These are phyloP conservation scores for Xylariaceae sp. DNA, from an alignment of 2,329 filamentous ascomycete species.

Conservation along the genomic window DNA sequence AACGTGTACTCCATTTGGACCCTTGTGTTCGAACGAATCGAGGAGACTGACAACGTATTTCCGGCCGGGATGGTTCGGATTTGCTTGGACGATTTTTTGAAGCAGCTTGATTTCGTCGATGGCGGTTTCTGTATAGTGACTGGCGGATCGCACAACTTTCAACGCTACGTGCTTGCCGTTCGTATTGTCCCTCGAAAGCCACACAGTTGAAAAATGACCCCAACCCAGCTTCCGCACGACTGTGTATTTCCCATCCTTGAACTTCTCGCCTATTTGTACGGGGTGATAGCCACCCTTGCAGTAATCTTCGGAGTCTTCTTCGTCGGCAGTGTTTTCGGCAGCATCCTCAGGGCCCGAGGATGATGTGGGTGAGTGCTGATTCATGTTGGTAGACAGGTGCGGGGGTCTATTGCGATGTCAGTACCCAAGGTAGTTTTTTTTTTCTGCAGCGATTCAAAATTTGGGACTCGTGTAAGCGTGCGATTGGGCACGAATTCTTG, in stretches of 20 bases:
- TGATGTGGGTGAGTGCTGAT: conserved; percentile 69
- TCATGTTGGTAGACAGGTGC: conserved; percentile 53
- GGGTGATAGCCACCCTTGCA: conserved; percentile 99
- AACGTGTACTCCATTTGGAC: conserved; percentile 91
- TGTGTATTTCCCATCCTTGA: conserved; percentile 96
- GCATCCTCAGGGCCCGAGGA: conserved; percentile 76
- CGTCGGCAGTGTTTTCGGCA: conserved; percentile 89
- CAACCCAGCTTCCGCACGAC: conserved; percentile 94
- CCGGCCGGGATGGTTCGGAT: conserved; percentile 88
- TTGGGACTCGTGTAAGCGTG: too few relatives aligned
- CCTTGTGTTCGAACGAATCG: conserved; percentile 96
- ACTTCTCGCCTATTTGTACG: conserved; percentile 88
- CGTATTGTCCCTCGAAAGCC: conserved; percentile 75
- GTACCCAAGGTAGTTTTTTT: conserved; percentile 1
- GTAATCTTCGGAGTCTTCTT: conserved; percentile 98
- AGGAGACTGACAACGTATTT: conserved; percentile 94
- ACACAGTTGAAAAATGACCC: conserved; percentile 99
- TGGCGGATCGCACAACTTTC: conserved; percentile 95
- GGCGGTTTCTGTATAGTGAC: conserved; percentile 97
- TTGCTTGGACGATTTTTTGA: conserved; percentile 93
- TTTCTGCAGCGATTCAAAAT: too few relatives aligned
- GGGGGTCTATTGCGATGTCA: conserved; percentile 41
- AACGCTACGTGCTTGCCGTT: conserved; percentile 92
- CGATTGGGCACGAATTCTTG: too few relatives aligned
- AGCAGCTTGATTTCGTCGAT: conserved; percentile 98